Evolutionary conservation across 2,329 filamentous ascomycete species (phyloP).

Genomic region (Colletotrichum euphorbiae): DNA sequence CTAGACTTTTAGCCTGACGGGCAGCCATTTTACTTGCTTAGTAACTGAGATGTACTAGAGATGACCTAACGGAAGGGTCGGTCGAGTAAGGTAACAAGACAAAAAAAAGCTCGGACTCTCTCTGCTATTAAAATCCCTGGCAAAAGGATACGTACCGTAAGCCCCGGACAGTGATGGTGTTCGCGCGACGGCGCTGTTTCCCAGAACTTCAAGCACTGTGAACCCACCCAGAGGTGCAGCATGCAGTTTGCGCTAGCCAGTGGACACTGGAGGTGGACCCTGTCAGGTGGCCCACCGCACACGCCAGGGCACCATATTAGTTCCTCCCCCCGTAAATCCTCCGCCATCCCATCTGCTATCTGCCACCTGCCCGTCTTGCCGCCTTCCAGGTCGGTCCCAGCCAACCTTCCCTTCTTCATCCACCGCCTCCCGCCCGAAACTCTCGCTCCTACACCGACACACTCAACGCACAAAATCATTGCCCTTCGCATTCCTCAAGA

Average conservation of each 20-base stretch:
- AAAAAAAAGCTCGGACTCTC: conserved; percentile 33
- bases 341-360: conserved; percentile 36
- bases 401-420: conserved; percentile 39
- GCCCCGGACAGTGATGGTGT: conserved; percentile 27
- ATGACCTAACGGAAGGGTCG: conserved; percentile 28
- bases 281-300: conserved; percentile 34
- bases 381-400: conserved; percentile 37
- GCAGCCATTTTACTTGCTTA: not conserved
- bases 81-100: not conserved
- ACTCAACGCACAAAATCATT: conserved; percentile 21
- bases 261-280: conserved; percentile 8
- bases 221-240: conserved; percentile 22
- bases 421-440: conserved; percentile 25
- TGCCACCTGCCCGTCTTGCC: conserved; percentile 32
- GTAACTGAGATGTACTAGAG: not conserved
- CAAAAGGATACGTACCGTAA: conserved; percentile 12
- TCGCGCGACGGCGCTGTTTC: not conserved
- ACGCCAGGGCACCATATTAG: conserved; percentile 7
- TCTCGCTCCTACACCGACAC: conserved; percentile 35
- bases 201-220: conserved; percentile 23
- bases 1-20: conserved; percentile 38
- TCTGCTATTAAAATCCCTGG: conserved; percentile 33
- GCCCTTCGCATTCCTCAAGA: conserved; percentile 20
- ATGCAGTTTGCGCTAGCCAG: conserved; percentile 37
- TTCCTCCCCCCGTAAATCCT: conserved; percentile 26